Percentiles rank a stretch among this genome's conserved stretches.
These are phyloP conservation scores for Lentinula sp. DNA, from an alignment of 768 basidiomycete species.

Conservation along the genomic window DNA sequence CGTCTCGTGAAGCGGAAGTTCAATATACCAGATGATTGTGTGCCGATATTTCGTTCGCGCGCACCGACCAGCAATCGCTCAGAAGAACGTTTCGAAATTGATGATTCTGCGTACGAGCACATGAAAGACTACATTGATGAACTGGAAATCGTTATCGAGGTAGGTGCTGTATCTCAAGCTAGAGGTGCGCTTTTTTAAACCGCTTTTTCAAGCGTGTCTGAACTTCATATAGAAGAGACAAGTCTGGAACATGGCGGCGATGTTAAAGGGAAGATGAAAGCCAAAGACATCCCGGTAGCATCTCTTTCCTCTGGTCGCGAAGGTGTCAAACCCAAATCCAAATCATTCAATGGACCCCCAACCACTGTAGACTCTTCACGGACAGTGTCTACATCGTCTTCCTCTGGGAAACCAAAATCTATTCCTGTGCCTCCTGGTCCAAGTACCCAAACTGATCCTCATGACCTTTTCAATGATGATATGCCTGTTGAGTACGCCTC, in stretches of 20 bases:
- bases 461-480: not conserved
- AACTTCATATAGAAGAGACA: not conserved
- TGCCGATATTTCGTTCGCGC: not conserved
- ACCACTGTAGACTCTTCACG: not conserved
- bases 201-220: not conserved
- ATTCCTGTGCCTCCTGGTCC: not conserved
- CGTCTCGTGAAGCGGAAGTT: slow-evolving; percentile 2
- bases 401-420: not conserved
- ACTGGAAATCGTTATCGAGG: not conserved
- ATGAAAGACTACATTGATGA: not conserved
- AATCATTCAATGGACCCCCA: not conserved
- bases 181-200: too few relatives aligned
- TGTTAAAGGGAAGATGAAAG: not conserved
- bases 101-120: not conserved
- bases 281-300: not conserved
- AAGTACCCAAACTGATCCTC: not conserved
- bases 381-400: not conserved
- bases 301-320: not conserved
- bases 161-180: not conserved
- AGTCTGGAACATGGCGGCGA: not conserved
- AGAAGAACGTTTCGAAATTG: not conserved
- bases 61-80: not conserved
- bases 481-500: not conserved
- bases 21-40: not conserved
- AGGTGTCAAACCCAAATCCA: not conserved